Evolutionary conservation across 768 basidiomycete species (phyloP).

Genomic region (Thelephora aurantiotincta): DNA sequence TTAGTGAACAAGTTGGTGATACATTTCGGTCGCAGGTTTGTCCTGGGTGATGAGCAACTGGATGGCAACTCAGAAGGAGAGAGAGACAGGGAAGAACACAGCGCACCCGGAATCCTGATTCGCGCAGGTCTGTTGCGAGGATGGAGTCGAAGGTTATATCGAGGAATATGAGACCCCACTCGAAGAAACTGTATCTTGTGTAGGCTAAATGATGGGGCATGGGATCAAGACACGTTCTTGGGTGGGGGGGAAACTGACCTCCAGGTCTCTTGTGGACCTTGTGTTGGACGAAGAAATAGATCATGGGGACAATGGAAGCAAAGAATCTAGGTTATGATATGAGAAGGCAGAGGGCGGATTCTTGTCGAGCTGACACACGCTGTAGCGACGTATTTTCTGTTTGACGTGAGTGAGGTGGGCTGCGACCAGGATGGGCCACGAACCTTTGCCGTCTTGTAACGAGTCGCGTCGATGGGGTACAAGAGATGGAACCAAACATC

Average conservation of each 20-base stretch:
- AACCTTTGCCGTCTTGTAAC: slow-evolving; percentile 32
- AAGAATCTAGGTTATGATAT: slow-evolving; percentile 46
- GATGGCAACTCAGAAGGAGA: background rate
- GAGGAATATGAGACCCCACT: slow-evolving; percentile 70
- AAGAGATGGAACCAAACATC: slow-evolving; percentile 63
- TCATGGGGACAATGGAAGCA: slow-evolving; percentile 47
- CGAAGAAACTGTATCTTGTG: slow-evolving; percentile 74
- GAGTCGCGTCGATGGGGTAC: slow-evolving; percentile 35
- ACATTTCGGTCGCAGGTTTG: slow-evolving; percentile 21
- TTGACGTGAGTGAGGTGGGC: slow-evolving; percentile 1
- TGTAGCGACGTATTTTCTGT: slow-evolving; percentile 38
- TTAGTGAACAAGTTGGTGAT: slow-evolving; percentile 28
- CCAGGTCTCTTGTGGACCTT: slow-evolving; percentile 69
- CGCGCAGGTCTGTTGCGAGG: slow-evolving; percentile 42
- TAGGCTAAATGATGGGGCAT: slow-evolving; percentile 39
- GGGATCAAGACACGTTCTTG: background rate
- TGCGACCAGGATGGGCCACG: background rate
- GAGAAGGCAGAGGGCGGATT: background rate
- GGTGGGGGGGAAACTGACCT: slow-evolving; percentile 28
- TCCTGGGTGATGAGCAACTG: background rate
- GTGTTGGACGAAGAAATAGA: slow-evolving; percentile 81
- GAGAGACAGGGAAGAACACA: background rate
- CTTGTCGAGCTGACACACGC: slow-evolving; percentile 21
- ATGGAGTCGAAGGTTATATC: slow-evolving; percentile 65
- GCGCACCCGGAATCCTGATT: slow-evolving; percentile 36